Conservation (phyloP, 495 filamentous ascomycete genomes). For the Penicillium coffeae region DNA sequence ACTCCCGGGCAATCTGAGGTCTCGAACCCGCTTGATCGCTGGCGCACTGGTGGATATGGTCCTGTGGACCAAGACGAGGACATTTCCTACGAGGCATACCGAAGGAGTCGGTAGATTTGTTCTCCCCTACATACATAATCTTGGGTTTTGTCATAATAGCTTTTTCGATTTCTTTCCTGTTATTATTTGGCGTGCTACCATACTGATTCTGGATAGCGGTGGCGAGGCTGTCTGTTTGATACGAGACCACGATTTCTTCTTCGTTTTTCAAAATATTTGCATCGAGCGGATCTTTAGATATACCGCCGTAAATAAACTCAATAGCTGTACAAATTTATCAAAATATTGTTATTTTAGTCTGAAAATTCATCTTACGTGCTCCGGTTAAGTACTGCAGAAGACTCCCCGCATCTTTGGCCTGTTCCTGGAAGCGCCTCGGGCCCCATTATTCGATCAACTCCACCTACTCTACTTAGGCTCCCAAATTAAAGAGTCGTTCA, state of each 20-base stretch:
- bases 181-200: background rate
- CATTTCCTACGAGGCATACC: constrained; percentile 43
- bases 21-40: constrained; percentile 37
- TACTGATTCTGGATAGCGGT: background rate
- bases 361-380: background rate
- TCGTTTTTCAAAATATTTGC: background rate
- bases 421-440: too few species aligned
- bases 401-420: too few species aligned
- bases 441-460: too few species aligned
- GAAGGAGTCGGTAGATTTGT: constrained; percentile 17
- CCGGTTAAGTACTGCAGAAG: too few species aligned
- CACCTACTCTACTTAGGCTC: too few species aligned
- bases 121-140: background rate
- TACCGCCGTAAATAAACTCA: background rate
- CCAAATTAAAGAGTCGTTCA: too few species aligned
- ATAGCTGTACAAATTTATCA: background rate
- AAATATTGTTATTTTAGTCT: too few species aligned
- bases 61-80: constrained; percentile 44
- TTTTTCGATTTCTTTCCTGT: background rate
- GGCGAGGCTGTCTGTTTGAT: background rate
- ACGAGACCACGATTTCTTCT: constrained; percentile 1
- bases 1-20: constrained; percentile 26
- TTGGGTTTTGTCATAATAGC: background rate
- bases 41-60: constrained; percentile 44
- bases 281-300: background rate